These are phyloP conservation scores for Blastobotrys aristatus DNA, from an alignment of 1,139 yeast species.

Conservation along the genomic window DNA sequence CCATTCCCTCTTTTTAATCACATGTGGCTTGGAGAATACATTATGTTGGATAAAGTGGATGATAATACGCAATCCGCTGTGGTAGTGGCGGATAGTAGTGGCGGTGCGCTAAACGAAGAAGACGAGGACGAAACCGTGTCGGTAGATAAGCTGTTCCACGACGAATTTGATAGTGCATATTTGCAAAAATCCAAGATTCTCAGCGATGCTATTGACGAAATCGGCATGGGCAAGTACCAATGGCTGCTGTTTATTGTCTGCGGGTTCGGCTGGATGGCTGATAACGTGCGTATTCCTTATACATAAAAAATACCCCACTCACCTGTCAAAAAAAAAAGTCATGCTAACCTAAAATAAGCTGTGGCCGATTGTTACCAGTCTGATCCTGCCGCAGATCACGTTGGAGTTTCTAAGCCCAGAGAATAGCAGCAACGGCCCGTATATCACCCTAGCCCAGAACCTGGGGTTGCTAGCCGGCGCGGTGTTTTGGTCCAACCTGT, in stretches of 20 bases:
- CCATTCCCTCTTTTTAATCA: no score
- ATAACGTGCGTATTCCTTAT: no score
- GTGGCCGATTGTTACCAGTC: slow-evolving; percentile 43
- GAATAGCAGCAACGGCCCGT: slow-evolving; percentile 31
- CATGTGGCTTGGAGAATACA: no score
- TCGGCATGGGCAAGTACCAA: slow-evolving; percentile 26
- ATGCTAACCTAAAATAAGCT: no score
- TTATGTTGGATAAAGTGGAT: no score
- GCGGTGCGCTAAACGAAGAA: no score
- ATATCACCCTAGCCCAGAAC: slow-evolving; percentile 35
- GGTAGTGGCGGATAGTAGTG: no score
- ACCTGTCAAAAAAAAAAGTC: background rate
- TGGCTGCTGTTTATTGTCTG: slow-evolving; percentile 23
- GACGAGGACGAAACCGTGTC: slow-evolving; percentile 1
- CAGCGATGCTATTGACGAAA: slow-evolving; percentile 26
- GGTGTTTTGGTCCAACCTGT: slow-evolving; percentile 51
- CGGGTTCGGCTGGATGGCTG: slow-evolving; percentile 62
- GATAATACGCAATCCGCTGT: no score
- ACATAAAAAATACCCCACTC: background rate
- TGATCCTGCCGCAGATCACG: slow-evolving; percentile 32
- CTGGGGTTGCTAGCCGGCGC: slow-evolving; percentile 54
- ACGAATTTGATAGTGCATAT: slow-evolving; percentile 18
- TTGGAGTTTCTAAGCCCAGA: slow-evolving; percentile 17
- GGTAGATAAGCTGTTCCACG: slow-evolving; percentile 14
- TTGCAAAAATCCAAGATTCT: slow-evolving; percentile 17